Percentiles rank a stretch among this genome's conserved stretches.
Conservation (phyloP, 306 rosid genomes). For the Malus fusca region DNA sequence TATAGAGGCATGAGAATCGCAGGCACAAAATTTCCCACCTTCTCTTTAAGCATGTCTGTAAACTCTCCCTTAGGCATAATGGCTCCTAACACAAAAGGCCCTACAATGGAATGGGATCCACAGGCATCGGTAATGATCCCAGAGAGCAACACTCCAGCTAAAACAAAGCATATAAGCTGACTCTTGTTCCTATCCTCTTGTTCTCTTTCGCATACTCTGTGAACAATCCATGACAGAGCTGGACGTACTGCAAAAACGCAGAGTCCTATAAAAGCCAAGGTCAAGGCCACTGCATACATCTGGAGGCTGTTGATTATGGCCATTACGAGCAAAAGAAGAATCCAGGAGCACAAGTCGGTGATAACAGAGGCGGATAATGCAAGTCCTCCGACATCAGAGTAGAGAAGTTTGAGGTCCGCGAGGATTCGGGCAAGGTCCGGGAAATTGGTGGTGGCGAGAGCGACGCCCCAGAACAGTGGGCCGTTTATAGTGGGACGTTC, state of each 20-base stretch:
- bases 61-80: slow-evolving; percentile 34
- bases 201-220: background rate
- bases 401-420: slow-evolving; percentile 32
- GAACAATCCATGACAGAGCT: slow-evolving; percentile 17
- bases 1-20: slow-evolving; percentile 20
- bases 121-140: slow-evolving; percentile 26
- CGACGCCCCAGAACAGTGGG: slow-evolving; percentile 33
- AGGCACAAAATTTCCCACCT: slow-evolving; percentile 21
- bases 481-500: background rate
- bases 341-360: slow-evolving; percentile 29
- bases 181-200: slow-evolving; percentile 3
- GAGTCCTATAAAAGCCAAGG: background rate
- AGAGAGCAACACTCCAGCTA: slow-evolving; percentile 13
- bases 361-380: slow-evolving; percentile 33
- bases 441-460: slow-evolving; percentile 38
- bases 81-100: slow-evolving; percentile 31
- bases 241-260: slow-evolving; percentile 25
- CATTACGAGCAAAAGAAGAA: slow-evolving; percentile 14
- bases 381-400: slow-evolving; percentile 23
- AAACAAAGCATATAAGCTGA: slow-evolving; percentile 11
- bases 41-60: slow-evolving; percentile 15
- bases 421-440: slow-evolving; percentile 33
- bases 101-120: slow-evolving; percentile 36
- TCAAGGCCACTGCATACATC: background rate
- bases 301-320: slow-evolving; percentile 3